A percentile compares a stretch with the other conserved stretches of the same genome.
These are phyloP conservation scores for Cylindricascospora bacillispora DNA, from an alignment of 1,139 yeast species.

Conservation along the genomic window DNA sequence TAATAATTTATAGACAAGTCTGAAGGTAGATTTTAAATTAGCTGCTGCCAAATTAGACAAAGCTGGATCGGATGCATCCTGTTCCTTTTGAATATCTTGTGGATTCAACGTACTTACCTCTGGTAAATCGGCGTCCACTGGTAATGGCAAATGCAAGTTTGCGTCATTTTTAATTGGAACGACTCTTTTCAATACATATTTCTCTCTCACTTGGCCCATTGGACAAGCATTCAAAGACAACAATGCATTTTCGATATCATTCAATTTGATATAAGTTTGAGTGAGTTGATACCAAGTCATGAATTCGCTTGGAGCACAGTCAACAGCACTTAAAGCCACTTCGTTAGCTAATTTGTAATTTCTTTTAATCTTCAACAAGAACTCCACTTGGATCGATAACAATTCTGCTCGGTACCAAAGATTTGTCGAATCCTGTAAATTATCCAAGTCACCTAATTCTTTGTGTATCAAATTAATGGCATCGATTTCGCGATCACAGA, in stretches of 20 bases:
- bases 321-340: constrained; percentile 71
- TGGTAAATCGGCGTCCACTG: constrained; percentile 58
- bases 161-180: constrained; percentile 25
- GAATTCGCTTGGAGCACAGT: constrained; percentile 85
- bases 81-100: constrained; percentile 46
- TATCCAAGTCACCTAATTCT: constrained; percentile 44
- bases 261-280: constrained; percentile 57
- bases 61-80: constrained; percentile 50
- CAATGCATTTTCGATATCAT: constrained; percentile 76
- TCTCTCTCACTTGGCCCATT: constrained; percentile 75
- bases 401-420: constrained; percentile 22
- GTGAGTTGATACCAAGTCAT: constrained; percentile 80
- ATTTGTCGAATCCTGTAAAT: constrained; percentile 26
- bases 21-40: constrained; percentile 72
- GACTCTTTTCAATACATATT: constrained; percentile 41
- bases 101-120: constrained; percentile 41
- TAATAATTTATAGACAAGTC: constrained; percentile 70
- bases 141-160: constrained; percentile 63
- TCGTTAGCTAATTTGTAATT: constrained; percentile 65
- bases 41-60: constrained; percentile 75
- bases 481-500: constrained; percentile 63
- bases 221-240: constrained; percentile 87
- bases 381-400: constrained; percentile 50
- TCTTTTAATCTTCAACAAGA: constrained; percentile 48
- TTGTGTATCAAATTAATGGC: constrained; percentile 59